These are phyloP conservation scores for Xylaria polymorpha DNA, from an alignment of 2,329 filamentous ascomycete species.

Conservation along the genomic window DNA sequence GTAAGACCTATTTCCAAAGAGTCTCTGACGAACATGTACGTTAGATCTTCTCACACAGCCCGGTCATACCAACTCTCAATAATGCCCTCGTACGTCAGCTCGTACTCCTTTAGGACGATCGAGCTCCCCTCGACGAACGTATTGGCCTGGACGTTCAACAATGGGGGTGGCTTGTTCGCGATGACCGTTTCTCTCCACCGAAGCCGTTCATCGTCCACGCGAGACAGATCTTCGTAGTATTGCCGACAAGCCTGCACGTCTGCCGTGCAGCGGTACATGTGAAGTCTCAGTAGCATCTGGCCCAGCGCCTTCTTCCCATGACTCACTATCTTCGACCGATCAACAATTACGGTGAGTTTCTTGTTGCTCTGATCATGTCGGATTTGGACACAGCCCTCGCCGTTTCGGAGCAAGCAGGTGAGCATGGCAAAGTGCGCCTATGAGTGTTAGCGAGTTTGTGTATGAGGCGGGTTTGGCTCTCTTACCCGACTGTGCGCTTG, in stretches of 20 bases:
- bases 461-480: neutral
- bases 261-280: constrained; percentile 72
- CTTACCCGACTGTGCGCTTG: constrained; percentile 55
- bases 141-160: constrained; percentile 74
- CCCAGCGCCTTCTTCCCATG: constrained; percentile 69
- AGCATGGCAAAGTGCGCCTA: constrained; percentile 73
- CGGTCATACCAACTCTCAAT: constrained; percentile 61
- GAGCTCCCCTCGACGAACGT: constrained; percentile 57
- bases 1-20: constrained; percentile 44
- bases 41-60: constrained; percentile 9
- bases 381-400: constrained; percentile 64
- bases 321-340: constrained; percentile 65
- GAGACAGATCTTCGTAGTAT: constrained; percentile 69
- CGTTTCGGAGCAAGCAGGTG: constrained; percentile 66
- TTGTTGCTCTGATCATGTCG: constrained; percentile 56
- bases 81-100: constrained; percentile 64
- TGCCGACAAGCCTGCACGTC: constrained; percentile 63
- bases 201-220: constrained; percentile 64
- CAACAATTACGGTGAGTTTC: constrained; percentile 66
- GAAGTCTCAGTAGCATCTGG: constrained; percentile 67
- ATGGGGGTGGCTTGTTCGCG: constrained; percentile 65
- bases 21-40: constrained; percentile 36
- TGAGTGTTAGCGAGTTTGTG: constrained; percentile 44
- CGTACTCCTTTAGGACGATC: constrained; percentile 67
- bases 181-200: constrained; percentile 67